Conservation (phyloP, 2,329 filamentous ascomycete genomes). For the Neonectria magnoliae region DNA sequence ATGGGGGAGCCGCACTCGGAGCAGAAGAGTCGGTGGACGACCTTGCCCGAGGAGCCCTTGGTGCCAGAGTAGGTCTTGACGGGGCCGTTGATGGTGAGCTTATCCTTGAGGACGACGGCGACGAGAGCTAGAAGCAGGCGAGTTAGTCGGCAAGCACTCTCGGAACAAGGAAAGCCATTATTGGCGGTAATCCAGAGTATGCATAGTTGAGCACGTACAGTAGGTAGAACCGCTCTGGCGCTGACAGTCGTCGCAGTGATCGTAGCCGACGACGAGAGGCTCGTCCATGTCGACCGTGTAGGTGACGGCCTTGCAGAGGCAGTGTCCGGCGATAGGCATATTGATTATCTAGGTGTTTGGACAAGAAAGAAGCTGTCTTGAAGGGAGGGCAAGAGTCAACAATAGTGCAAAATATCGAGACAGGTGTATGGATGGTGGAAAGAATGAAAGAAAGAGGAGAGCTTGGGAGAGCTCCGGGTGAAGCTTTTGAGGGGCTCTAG, state of each 20-base stretch:
- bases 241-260: constrained; percentile 79
- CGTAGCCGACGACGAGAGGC: constrained; percentile 68
- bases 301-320: constrained; percentile 76
- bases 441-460: constrained; percentile 16
- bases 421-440: background rate
- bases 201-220: constrained; percentile 56
- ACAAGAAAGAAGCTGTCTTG: constrained; percentile 13
- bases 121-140: constrained; percentile 64
- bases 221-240: constrained; percentile 76
- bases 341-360: constrained; percentile 43
- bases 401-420: constrained; percentile 4
- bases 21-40: constrained; percentile 76
- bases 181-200: background rate
- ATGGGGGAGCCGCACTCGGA: constrained; percentile 75
- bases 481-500: constrained; percentile 39
- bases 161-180: background rate
- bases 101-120: constrained; percentile 72
- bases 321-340: constrained; percentile 76
- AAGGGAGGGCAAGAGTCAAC: constrained; percentile 10
- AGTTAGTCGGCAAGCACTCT: constrained; percentile 13
- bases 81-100: constrained; percentile 70
- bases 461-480: constrained; percentile 31
- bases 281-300: constrained; percentile 68
- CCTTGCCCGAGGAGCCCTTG: constrained; percentile 67
- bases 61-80: constrained; percentile 70